Evolutionary conservation across 352 stramenopile species (phyloP).

Genomic region (Stramenopiles sp.): DNA sequence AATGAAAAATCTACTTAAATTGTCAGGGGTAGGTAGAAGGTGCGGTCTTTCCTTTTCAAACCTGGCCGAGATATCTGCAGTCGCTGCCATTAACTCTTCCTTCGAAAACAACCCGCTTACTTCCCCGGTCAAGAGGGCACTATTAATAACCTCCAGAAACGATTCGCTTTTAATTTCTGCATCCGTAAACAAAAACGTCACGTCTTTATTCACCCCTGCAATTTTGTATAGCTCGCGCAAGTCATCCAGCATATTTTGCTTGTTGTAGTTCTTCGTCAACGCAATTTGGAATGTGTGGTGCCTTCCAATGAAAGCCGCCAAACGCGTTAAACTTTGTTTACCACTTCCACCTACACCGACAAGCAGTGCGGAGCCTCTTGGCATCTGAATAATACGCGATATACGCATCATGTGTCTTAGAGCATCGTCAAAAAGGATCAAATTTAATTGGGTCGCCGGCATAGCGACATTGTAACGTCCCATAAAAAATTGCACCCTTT

Average conservation of each 20-base stretch:
- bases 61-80: slow-evolving; percentile 34
- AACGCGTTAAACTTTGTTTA: slow-evolving; percentile 85
- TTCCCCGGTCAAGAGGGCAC: slow-evolving; percentile 90
- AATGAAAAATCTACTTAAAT: slow-evolving; percentile 94
- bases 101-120: slow-evolving; percentile 93
- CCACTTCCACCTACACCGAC: slow-evolving; percentile 89
- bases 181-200: slow-evolving; percentile 94
- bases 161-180: slow-evolving; percentile 97
- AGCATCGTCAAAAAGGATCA: slow-evolving; percentile 95
- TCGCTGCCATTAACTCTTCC: slow-evolving; percentile 47
- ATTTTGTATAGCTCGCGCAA: slow-evolving; percentile 86
- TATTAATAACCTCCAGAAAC: slow-evolving; percentile 96
- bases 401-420: slow-evolving; percentile 87
- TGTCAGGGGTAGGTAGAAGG: slow-evolving; percentile 80
- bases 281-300: slow-evolving; percentile 92
- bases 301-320: slow-evolving; percentile 85
- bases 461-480: slow-evolving; percentile 92
- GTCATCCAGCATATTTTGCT: slow-evolving; percentile 89
- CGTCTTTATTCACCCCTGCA: slow-evolving; percentile 84
- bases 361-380: slow-evolving; percentile 75
- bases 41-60: slow-evolving; percentile 82
- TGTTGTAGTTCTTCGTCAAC: slow-evolving; percentile 94
- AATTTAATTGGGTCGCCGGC: slow-evolving; percentile 79
- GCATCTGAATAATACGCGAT: slow-evolving; percentile 85
- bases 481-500: slow-evolving; percentile 76